Evolutionary conservation across 306 rosid genomes (phyloP).

Genomic region (Prinsepia uniflora): DNA sequence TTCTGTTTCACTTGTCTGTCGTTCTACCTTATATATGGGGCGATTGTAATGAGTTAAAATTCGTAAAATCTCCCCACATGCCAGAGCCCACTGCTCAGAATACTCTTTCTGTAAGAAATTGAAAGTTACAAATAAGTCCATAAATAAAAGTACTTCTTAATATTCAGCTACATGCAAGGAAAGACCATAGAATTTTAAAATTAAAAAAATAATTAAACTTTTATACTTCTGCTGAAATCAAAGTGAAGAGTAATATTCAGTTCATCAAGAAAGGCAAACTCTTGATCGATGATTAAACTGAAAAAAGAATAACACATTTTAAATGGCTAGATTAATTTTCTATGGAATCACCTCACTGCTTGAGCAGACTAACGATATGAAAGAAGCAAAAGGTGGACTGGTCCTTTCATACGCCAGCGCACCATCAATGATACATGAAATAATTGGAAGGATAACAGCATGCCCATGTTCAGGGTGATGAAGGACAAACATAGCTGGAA

Average conservation of each 20-base stretch:
- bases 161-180: constrained; percentile 13
- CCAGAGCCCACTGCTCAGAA: constrained; percentile 98
- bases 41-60: constrained; percentile 96
- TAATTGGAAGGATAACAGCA: constrained; percentile 90
- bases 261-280: constrained; percentile 10
- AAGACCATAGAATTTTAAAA: constrained; percentile 8
- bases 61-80: constrained; percentile 92
- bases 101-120: constrained; percentile 61
- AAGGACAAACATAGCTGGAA: constrained; percentile 88
- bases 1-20: constrained; percentile 55
- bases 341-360: constrained; percentile 63
- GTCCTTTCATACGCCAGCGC: constrained; percentile 66
- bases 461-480: constrained; percentile 99
- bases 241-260: neutral
- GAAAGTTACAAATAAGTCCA: constrained; percentile 18
- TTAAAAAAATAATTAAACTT: neutral
- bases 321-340: constrained; percentile 18
- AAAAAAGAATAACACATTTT: neutral
- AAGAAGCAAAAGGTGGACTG: constrained; percentile 81
- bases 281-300: constrained; percentile 7
- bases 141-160: neutral
- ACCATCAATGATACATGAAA: constrained; percentile 90
- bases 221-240: constrained; percentile 2
- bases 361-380: constrained; percentile 89
- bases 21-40: constrained; percentile 75